Conservation (phyloP, 1,139 yeast genomes). For the Meyerozyma sp. region DNA sequence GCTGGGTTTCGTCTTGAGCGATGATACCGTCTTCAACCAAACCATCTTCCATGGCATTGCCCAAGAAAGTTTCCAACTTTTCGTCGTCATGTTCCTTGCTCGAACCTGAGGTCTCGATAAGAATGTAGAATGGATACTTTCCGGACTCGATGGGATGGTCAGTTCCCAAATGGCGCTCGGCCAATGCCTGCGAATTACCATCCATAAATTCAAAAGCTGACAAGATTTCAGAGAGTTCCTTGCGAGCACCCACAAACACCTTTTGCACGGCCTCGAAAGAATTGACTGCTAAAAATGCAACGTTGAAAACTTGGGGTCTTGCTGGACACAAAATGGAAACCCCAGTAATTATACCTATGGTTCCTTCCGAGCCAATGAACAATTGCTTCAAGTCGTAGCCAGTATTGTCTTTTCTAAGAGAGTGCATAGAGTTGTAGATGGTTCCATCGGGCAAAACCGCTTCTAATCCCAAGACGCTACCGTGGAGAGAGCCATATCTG, state of each 20-base stretch:
- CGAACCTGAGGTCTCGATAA: constrained; percentile 93
- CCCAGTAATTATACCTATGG: constrained; percentile 86
- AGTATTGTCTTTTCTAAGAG: constrained; percentile 88
- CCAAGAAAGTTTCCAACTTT: constrained; percentile 75
- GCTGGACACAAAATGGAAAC: constrained; percentile 87
- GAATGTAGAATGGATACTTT: constrained; percentile 76
- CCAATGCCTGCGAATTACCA: constrained; percentile 61
- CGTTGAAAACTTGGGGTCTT: constrained; percentile 84
- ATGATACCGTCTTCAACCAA: constrained; percentile 86
- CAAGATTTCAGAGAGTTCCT: constrained; percentile 75
- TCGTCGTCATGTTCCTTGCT: constrained; percentile 80
- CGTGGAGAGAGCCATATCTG: constrained; percentile 91
- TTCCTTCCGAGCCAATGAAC: constrained; percentile 91
- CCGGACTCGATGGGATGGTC: constrained; percentile 76
- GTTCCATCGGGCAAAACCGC: constrained; percentile 90
- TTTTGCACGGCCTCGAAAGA: constrained; percentile 78
- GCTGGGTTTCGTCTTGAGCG: constrained; percentile 91
- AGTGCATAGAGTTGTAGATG: constrained; percentile 69
- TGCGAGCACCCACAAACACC: constrained; percentile 74
- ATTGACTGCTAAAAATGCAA: constrained; percentile 81
- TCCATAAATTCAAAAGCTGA: constrained; percentile 98
- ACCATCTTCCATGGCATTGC: constrained; percentile 77
- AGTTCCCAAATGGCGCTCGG: constrained; percentile 48
- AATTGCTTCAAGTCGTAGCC: constrained; percentile 90
- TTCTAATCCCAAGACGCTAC: constrained; percentile 85